Conservation (phyloP, 2,329 filamentous ascomycete genomes). For the Exophiala sideris region DNA sequence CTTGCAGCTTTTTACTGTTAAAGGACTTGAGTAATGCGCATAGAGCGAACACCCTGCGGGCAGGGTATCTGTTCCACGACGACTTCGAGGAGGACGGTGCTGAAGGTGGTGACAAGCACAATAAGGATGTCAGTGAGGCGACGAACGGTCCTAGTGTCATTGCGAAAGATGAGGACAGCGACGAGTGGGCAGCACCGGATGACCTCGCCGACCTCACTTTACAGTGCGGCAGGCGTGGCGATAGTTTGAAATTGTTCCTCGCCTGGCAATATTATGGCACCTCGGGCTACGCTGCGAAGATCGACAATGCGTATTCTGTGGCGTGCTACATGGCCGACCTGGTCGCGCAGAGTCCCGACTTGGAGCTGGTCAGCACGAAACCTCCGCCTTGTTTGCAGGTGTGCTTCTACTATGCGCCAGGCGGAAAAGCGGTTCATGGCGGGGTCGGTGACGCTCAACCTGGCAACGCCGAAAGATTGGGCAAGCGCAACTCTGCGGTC, state of each 20-base stretch:
- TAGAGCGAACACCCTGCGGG: constrained; percentile 77
- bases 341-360: constrained; percentile 55
- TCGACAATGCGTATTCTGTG: constrained; percentile 69
- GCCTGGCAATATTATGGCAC: constrained; percentile 87
- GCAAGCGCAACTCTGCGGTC: constrained; percentile 50
- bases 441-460: constrained; percentile 24
- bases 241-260: constrained; percentile 81
- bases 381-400: constrained; percentile 88
- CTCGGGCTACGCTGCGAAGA: constrained; percentile 64
- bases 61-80: constrained; percentile 79
- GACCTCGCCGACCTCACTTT: constrained; percentile 90
- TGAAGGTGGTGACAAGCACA: constrained; percentile 19
- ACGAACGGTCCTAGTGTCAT: not conserved
- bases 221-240: constrained; percentile 84
- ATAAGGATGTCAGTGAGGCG: not conserved
- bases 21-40: constrained; percentile 75
- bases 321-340: constrained; percentile 66
- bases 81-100: constrained; percentile 40
- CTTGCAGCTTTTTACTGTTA: constrained; percentile 83
- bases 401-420: constrained; percentile 81
- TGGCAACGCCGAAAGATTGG: constrained; percentile 21
- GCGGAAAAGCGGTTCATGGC: constrained; percentile 46
- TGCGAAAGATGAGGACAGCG: constrained; percentile 2
- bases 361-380: constrained; percentile 69
- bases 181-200: constrained; percentile 60